phyloP scores from a whole-genome alignment of 2,329 filamentous ascomycete species.

The Fusarium begoniae region DNA sequence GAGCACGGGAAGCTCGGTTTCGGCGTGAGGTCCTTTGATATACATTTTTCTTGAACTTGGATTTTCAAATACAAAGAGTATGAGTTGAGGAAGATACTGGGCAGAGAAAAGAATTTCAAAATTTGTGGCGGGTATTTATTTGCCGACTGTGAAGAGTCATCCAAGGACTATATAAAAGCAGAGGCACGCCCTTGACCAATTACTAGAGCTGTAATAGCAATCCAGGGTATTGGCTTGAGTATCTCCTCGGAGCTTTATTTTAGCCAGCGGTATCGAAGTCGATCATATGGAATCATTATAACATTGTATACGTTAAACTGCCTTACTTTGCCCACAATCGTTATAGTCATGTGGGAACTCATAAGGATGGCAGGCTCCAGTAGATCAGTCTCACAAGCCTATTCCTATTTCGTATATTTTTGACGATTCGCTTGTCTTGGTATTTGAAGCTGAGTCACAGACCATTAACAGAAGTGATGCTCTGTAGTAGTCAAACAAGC shows the following conservation, averaged over 20 bases:
- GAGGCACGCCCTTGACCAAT: not conserved
- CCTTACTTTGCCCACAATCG: slow-evolving; percentile 12
- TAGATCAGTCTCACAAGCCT: not conserved
- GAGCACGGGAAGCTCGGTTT: slow-evolving; percentile 58
- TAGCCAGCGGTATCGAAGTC: not conserved
- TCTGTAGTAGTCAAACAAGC: no score
- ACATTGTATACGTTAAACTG: not conserved
- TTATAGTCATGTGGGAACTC: slow-evolving; percentile 11
- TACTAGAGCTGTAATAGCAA: not conserved
- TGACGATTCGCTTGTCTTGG: not conserved
- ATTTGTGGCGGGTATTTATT: not conserved
- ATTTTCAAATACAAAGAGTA: not conserved
- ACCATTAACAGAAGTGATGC: not conserved
- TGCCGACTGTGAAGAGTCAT: not conserved
- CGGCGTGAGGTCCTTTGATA: slow-evolving; percentile 63
- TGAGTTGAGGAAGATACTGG: not conserved
- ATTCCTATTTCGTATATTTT: not conserved
- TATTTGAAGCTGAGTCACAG: not conserved
- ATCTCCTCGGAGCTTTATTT: slow-evolving; percentile 4
- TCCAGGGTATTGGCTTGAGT: not conserved
- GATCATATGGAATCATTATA: slow-evolving; percentile 22
- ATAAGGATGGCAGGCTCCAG: slow-evolving; percentile 1
- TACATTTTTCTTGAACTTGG: slow-evolving; percentile 59
- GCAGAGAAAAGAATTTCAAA: not conserved
- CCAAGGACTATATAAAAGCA: not conserved